These are phyloP conservation scores for Pelargonium nanum DNA, from an alignment of 345 rosid species.

Conservation along the genomic window DNA sequence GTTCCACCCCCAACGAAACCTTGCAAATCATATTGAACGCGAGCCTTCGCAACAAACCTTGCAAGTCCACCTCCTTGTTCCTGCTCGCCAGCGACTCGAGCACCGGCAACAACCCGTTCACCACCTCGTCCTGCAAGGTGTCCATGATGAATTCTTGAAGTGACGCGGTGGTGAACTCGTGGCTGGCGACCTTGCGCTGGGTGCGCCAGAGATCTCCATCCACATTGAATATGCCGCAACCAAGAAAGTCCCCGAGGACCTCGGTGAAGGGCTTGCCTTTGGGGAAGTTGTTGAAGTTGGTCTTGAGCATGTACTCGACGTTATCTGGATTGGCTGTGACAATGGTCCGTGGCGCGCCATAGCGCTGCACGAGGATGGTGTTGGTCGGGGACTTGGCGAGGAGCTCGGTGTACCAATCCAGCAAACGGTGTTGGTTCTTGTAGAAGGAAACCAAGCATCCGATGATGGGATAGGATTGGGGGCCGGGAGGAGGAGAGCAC, in stretches of 20 bases:
- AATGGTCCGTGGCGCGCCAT: slow-evolving; percentile 50
- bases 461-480: slow-evolving; percentile 45
- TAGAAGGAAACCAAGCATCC: slow-evolving; percentile 63
- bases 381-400: slow-evolving; percentile 35
- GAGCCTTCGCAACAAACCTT: slow-evolving; percentile 10
- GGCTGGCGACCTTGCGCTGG: slow-evolving; percentile 12
- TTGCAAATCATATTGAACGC: slow-evolving; percentile 13
- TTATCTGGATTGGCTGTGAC: slow-evolving; percentile 17
- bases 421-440: slow-evolving; percentile 43
- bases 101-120: slow-evolving; percentile 4
- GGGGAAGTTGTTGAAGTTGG: slow-evolving; percentile 11
- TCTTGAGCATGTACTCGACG: slow-evolving; percentile 12
- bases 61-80: slow-evolving; percentile 4
- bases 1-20: slow-evolving; percentile 11
- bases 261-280: slow-evolving; percentile 9
- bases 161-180: slow-evolving; percentile 9
- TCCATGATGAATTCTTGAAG: slow-evolving; percentile 1
- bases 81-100: slow-evolving; percentile 5
- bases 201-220: slow-evolving; percentile 11
- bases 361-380: slow-evolving; percentile 45
- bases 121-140: slow-evolving; percentile 1
- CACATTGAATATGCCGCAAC: slow-evolving; percentile 8
- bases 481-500: slow-evolving; percentile 6
- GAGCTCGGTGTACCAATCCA: slow-evolving; percentile 73
- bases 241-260: slow-evolving; percentile 11